Base-by-base conservation (phyloP, 352 stramenopile species). In the Phytophthora megakarya region DNA sequence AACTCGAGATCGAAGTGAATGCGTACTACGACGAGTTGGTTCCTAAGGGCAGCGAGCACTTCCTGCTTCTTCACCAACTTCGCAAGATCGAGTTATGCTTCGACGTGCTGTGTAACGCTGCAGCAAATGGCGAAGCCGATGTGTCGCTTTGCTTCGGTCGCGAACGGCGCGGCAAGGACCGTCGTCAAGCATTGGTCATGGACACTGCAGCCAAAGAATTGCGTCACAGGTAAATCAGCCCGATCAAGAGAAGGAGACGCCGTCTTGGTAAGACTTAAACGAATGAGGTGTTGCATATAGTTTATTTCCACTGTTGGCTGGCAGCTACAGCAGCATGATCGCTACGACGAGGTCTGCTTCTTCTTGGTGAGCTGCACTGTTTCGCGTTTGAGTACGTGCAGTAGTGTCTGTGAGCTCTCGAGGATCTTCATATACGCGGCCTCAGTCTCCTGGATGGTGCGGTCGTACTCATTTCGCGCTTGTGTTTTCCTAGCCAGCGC, bases 351-450 rank as follows among this genome's bases (percentile, higher is more conserved):
- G 18, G 87, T 93, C 59, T 98, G 89, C 74, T 97, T 97, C 80
- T 98, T 98, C 88, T 98, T 98, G 35, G 80, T 97, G n/a, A 98
- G 78, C 61, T 97, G 95, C 42, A 96, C 85, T 0, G 90, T 97
- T 72, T 98, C 93, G 16, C 93, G 77, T 76, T 98, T 98, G 63
- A 98, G 91, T 61, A 98, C 94, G 61, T 98, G 90, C 10, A 98
- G 84, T 55, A 98, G 76, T 33, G 94, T 98, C 72, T 98, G 92
- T 37, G 91, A 98, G 58, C 80, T 95, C 75, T 98, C 93, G 38
- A 98, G 75, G 63, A 98, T 98, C 89, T 98, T 98, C 90, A 97
- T 98, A 75, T 98, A 98, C 16, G 94, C 93, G 7, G 87, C 86
- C 69, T 98, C 90, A 3, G 91, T 98, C 72, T 98, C 92, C 70